A percentile compares a stretch with the other conserved stretches of the same genome.
Evolutionary conservation across 352 stramenopile species (phyloP).

Genomic region (Phytophthora multivora): DNA sequence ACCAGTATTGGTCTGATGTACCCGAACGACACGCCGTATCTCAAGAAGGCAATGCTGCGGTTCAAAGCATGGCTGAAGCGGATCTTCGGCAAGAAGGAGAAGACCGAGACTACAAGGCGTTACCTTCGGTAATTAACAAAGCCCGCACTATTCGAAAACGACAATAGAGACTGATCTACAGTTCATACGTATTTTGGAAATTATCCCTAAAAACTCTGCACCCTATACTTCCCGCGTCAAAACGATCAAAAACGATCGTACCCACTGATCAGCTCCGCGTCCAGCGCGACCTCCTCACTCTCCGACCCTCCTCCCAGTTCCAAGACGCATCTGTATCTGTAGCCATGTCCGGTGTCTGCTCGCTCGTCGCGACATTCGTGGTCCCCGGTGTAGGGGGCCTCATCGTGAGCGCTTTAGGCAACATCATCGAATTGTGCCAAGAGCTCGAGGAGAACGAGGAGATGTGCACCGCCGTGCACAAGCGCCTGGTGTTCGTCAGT

Average conservation of each 20-base stretch:
- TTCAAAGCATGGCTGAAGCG: neutral
- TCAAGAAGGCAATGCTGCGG: neutral
- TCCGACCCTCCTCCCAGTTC: neutral
- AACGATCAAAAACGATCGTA: neutral
- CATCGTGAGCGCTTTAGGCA: conserved; percentile 25
- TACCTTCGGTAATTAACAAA: neutral
- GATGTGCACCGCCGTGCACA: conserved; percentile 25
- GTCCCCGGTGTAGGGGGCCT: conserved; percentile 22
- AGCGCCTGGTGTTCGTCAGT: conserved; percentile 23
- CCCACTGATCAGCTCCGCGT: neutral
- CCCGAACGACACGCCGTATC: conserved; percentile 10
- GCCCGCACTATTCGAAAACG: too few species aligned
- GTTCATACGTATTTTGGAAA: conserved; percentile 16
- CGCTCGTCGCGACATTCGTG: conserved; percentile 29
- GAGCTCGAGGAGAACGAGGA: conserved; percentile 40
- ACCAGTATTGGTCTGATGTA: conserved; percentile 16
- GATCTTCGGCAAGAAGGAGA: conserved; percentile 1
- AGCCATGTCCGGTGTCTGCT: conserved; percentile 26
- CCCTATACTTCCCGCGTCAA: neutral
- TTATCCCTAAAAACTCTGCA: neutral
- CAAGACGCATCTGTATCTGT: neutral
- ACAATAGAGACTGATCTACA: too few species aligned
- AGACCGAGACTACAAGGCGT: neutral
- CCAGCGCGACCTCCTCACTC: neutral
- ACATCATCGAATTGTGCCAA: conserved; percentile 29